Conservation (phyloP, 306 rosid species). For the Citrullus mucosospermus region DNA sequence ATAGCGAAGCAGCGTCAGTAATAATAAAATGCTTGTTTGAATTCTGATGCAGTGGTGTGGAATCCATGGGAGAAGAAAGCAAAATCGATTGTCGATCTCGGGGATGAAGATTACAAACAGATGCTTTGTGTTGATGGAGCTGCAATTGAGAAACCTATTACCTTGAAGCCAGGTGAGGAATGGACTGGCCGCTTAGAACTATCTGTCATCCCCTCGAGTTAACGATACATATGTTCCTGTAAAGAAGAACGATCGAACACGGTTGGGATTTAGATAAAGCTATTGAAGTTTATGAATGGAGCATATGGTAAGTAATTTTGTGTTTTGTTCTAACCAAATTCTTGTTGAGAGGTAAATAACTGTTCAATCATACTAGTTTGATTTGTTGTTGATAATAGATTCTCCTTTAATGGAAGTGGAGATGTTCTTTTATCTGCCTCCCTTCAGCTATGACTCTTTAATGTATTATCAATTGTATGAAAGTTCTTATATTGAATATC, state of each 20-base stretch:
- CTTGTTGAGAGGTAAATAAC: neutral
- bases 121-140: constrained; percentile 87
- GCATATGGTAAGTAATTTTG: neutral
- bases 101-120: constrained; percentile 81
- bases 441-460: neutral
- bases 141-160: constrained; percentile 59
- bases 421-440: neutral
- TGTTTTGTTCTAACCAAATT: neutral
- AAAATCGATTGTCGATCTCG: constrained; percentile 48
- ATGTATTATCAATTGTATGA: neutral
- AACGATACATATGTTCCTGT: neutral
- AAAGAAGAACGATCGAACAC: neutral
- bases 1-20: neutral
- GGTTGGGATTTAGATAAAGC: neutral
- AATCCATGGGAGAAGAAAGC: constrained; percentile 86
- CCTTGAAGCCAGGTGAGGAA: constrained; percentile 72
- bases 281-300: neutral
- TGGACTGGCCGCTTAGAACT: constrained; percentile 85
- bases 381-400: neutral
- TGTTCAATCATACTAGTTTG: neutral
- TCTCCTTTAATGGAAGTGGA: neutral
- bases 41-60: constrained; percentile 59
- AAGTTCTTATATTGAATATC: neutral
- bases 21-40: neutral
- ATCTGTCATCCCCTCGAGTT: constrained; percentile 40